These are phyloP conservation scores for Cucumis sativus DNA, from an alignment of 306 rosid species.

Conservation along the genomic window DNA sequence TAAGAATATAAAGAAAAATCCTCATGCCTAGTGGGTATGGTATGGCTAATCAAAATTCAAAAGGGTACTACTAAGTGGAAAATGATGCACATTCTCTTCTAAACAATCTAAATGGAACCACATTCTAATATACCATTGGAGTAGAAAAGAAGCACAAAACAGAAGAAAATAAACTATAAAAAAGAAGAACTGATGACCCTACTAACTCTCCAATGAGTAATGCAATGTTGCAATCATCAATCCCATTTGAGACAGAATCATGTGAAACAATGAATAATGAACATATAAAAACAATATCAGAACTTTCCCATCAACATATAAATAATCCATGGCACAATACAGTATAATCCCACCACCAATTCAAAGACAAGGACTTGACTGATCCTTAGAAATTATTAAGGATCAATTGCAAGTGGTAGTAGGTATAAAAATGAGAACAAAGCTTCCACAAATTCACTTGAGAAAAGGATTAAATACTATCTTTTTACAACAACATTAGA, in stretches of 20 bases:
- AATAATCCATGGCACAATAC: neutral
- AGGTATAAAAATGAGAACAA: neutral
- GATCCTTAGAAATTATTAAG: neutral
- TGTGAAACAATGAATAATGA: neutral
- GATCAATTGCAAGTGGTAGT: neutral
- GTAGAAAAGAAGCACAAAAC: neutral
- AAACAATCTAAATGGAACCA: neutral
- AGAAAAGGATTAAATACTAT: neutral
- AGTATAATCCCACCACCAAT: neutral
- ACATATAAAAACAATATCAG: neutral
- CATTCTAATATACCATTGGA: neutral
- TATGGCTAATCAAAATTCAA: neutral
- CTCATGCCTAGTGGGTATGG: neutral
- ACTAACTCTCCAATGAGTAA: neutral
- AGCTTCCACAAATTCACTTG: neutral
- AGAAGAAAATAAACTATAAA: neutral
- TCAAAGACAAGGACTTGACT: neutral
- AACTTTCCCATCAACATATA: neutral
- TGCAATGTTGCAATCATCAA: neutral
- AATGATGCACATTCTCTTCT: neutral
- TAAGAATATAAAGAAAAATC: neutral
- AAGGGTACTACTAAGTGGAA: neutral
- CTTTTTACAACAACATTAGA: slow-evolving; percentile 25
- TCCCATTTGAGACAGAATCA: neutral
- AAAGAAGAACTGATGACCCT: neutral